phyloP scores from a whole-genome alignment of 2,329 filamentous ascomycete species.

The Aspergillus hiratsukae region DNA sequence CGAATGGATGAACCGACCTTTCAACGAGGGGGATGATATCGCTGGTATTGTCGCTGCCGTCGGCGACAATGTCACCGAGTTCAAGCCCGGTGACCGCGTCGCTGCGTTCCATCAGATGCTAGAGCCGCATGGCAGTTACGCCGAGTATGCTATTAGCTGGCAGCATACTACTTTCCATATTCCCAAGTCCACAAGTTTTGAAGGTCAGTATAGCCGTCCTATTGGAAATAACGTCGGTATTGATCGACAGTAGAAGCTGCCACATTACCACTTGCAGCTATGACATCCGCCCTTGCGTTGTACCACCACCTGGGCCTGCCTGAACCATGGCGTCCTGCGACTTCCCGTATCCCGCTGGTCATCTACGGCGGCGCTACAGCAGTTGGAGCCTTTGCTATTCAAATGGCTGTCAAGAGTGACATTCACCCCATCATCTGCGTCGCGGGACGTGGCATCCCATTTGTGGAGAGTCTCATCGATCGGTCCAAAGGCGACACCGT shows the following conservation, averaged over 20 bases:
- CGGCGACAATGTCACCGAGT: conserved; percentile 49
- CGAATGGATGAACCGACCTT: too few species aligned
- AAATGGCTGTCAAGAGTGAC: conserved; percentile 51
- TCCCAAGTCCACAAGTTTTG: conserved; percentile 47
- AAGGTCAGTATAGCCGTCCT: conserved; percentile 35
- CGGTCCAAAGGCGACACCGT: conserved; percentile 52
- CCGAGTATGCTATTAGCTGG: conserved; percentile 54
- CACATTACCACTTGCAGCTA: conserved; percentile 52
- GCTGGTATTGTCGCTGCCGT: conserved; percentile 49
- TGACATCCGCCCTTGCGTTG: conserved; percentile 52
- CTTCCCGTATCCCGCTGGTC: conserved; percentile 36
- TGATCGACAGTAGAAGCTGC: conserved; percentile 43
- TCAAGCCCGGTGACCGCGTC: conserved; percentile 54
- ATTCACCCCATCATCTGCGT: conserved; percentile 61
- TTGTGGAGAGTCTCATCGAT: conserved; percentile 52
- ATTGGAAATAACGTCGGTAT: background rate
- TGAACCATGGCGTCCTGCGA: conserved; percentile 44
- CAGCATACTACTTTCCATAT: conserved; percentile 53
- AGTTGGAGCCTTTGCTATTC: conserved; percentile 56
- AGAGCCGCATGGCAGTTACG: conserved; percentile 49
- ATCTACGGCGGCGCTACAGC: conserved; percentile 50
- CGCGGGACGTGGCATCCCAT: conserved; percentile 49
- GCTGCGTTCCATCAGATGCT: conserved; percentile 48
- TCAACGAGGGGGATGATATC: conserved; percentile 50
- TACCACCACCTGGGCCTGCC: conserved; percentile 47